phyloP scores from a whole-genome alignment of 2,329 filamentous ascomycete species.

The Neoarthrinium moseri region DNA sequence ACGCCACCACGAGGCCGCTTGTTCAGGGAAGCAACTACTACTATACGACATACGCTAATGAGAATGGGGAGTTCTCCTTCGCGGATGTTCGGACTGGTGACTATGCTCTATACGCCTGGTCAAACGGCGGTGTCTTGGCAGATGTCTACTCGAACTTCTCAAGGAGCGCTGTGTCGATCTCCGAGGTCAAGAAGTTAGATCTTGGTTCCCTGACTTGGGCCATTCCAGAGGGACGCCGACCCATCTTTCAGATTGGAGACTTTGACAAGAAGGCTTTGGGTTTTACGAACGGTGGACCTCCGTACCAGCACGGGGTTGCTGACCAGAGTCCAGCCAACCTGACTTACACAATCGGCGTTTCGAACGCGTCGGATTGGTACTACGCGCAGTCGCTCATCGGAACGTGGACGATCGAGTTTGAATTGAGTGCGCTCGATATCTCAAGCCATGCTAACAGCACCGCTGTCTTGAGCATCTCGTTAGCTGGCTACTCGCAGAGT shows the following conservation, averaged over 20 bases:
- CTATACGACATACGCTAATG: constrained; percentile 45
- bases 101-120: constrained; percentile 50
- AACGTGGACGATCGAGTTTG: constrained; percentile 34
- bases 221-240: constrained; percentile 31
- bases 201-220: constrained; percentile 40
- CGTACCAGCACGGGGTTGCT: constrained; percentile 43
- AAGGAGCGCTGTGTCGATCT: constrained; percentile 36
- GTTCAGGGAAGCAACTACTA: constrained; percentile 48
- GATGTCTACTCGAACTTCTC: constrained; percentile 44
- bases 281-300: constrained; percentile 40
- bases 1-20: constrained; percentile 40
- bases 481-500: constrained; percentile 44
- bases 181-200: constrained; percentile 29
- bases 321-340: constrained; percentile 42
- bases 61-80: constrained; percentile 40
- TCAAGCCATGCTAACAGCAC: constrained; percentile 13
- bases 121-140: constrained; percentile 39
- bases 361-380: constrained; percentile 42
- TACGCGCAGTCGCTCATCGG: constrained; percentile 42
- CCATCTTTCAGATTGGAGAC: constrained; percentile 46
- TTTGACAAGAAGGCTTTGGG: constrained; percentile 44
- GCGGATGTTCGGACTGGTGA: constrained; percentile 39
- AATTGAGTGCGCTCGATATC: constrained; percentile 4
- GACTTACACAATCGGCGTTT: constrained; percentile 40
- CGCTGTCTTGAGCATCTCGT: constrained; percentile 38